phyloP scores from a whole-genome alignment of 1,139 yeast genomes.

The Pneumocystis canis region DNA sequence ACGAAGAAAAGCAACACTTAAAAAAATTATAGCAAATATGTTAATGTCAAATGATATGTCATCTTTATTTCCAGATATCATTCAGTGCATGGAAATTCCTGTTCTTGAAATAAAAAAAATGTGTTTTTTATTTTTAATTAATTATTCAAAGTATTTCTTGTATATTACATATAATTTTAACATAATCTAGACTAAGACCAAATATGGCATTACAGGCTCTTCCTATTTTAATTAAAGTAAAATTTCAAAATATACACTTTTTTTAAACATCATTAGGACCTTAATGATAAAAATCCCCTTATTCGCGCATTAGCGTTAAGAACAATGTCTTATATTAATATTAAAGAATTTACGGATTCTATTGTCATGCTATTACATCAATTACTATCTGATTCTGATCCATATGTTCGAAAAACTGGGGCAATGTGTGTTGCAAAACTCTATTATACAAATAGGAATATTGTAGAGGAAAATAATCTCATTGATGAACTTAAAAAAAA shows the following conservation, averaged over 20 bases:
- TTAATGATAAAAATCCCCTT: slow-evolving; percentile 30
- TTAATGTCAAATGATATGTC: slow-evolving; percentile 75
- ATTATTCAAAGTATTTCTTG: slow-evolving; percentile 48
- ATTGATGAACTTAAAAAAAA: slow-evolving; percentile 44
- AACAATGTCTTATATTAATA: slow-evolving; percentile 47
- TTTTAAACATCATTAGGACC: slow-evolving; percentile 26
- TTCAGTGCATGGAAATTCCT: slow-evolving; percentile 43
- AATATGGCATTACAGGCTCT: slow-evolving; percentile 37
- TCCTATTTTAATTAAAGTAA: slow-evolving; percentile 33
- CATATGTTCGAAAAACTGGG: slow-evolving; percentile 54
- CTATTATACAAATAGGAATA: slow-evolving; percentile 41
- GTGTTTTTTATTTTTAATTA: slow-evolving; percentile 38
- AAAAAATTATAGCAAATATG: slow-evolving; percentile 68
- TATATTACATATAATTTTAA: slow-evolving; percentile 21
- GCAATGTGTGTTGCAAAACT: slow-evolving; percentile 56
- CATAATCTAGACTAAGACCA: not conserved
- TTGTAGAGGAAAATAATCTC: slow-evolving; percentile 35
- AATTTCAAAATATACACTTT: not conserved
- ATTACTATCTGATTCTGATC: slow-evolving; percentile 38
- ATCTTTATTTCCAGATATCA: slow-evolving; percentile 49
- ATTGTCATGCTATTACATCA: slow-evolving; percentile 28
- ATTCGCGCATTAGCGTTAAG: slow-evolving; percentile 44
- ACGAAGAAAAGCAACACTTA: slow-evolving; percentile 46
- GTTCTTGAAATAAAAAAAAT: slow-evolving; percentile 64
- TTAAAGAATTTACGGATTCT: slow-evolving; percentile 38